A percentile compares a stretch with the other conserved stretches of the same genome.
Conservation (phyloP, 805 yeast species). For the Naumovozyma castellii region DNA sequence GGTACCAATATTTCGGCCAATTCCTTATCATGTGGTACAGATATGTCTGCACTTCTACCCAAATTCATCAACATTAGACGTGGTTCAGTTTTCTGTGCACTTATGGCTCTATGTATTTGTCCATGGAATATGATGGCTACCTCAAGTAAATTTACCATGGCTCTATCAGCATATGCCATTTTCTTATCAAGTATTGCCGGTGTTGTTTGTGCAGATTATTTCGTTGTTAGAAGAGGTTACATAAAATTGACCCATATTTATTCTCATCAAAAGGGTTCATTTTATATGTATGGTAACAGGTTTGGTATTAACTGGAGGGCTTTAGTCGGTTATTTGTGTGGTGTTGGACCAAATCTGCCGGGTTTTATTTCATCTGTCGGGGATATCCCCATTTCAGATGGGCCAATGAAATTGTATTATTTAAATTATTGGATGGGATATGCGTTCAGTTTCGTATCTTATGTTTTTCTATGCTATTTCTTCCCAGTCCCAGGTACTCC, state of each 20-base stretch:
- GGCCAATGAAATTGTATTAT: constrained; percentile 62
- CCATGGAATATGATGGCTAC: constrained; percentile 76
- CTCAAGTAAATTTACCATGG: constrained; percentile 67
- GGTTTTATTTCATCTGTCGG: constrained; percentile 44
- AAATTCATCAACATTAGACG: constrained; percentile 63
- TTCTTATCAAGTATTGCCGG: constrained; percentile 82
- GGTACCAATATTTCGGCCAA: constrained; percentile 73
- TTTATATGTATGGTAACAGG: constrained; percentile 44
- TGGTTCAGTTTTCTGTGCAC: constrained; percentile 73
- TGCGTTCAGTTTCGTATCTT: constrained; percentile 44
- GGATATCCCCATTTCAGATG: constrained; percentile 48
- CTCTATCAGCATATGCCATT: constrained; percentile 74
- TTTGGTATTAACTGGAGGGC: constrained; percentile 74
- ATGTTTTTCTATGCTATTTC: constrained; percentile 42
- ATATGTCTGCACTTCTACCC: constrained; percentile 58
- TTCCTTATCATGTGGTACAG: constrained; percentile 66
- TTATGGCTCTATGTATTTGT: constrained; percentile 58
- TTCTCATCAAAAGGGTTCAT: constrained; percentile 31
- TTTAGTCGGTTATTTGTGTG: constrained; percentile 47
- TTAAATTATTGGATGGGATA: constrained; percentile 74
- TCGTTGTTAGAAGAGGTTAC: constrained; percentile 60
- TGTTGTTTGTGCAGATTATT: constrained; percentile 59
- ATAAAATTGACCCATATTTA: constrained; percentile 56
- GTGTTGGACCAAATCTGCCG: constrained; percentile 34
- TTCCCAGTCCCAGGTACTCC: constrained; percentile 44